A percentile compares a stretch with the other conserved stretches of the same genome.
Evolutionary conservation across 2,329 filamentous ascomycete genomes (phyloP).

Genomic region (Apiospora marii): DNA sequence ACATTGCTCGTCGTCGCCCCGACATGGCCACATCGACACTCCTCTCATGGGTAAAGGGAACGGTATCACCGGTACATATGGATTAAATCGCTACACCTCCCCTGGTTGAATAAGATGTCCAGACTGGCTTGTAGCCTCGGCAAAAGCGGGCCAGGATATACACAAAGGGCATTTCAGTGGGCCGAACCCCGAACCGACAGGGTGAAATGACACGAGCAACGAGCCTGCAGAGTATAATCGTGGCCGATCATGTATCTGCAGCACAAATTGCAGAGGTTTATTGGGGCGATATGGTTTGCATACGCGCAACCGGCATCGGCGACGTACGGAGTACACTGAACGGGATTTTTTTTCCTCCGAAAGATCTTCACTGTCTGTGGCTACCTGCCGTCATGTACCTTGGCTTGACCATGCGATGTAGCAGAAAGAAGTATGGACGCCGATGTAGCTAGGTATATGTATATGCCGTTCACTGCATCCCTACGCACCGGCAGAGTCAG

Average conservation of each 20-base stretch:
- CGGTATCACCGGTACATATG: background rate
- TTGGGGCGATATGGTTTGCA: constrained; percentile 14
- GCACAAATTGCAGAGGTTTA: background rate
- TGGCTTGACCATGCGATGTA: background rate
- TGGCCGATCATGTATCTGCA: constrained; percentile 10
- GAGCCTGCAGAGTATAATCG: background rate
- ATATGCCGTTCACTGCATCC: background rate
- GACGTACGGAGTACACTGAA: background rate
- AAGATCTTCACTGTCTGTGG: background rate
- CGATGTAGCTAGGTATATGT: background rate
- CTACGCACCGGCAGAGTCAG: background rate
- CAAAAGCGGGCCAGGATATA: background rate
- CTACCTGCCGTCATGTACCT: background rate
- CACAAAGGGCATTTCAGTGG: background rate
- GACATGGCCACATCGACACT: background rate
- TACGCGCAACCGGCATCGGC: constrained; percentile 8
- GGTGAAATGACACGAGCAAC: constrained; percentile 8
- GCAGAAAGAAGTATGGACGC: background rate
- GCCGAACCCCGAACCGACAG: background rate
- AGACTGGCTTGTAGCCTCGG: background rate
- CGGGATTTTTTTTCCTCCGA: constrained; percentile 1
- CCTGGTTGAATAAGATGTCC: background rate
- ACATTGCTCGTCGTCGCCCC: background rate
- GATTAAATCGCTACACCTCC: background rate
- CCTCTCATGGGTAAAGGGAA: background rate